Percentiles rank a stretch among this genome's conserved stretches.
Evolutionary conservation across 2,329 filamentous ascomycete species (phyloP).

Genomic region (Paracoccidioides lutzii): DNA sequence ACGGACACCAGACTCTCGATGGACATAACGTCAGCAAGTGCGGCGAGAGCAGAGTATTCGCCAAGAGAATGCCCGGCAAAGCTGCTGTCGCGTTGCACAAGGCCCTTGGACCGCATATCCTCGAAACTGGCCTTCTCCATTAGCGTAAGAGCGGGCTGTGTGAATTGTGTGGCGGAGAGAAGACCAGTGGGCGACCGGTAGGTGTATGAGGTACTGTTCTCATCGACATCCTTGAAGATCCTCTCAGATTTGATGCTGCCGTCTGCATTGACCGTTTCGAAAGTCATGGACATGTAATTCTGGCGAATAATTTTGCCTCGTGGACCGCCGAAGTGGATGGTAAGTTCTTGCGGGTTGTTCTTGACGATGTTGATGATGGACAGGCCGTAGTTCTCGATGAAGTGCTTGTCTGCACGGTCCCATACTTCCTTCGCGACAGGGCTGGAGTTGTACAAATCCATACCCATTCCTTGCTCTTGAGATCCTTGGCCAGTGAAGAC

Average conservation of each 20-base stretch:
- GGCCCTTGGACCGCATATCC: constrained; percentile 94
- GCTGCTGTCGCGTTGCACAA: constrained; percentile 90
- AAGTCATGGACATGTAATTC: constrained; percentile 99
- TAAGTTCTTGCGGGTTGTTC: constrained; percentile 98
- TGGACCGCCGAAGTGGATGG: constrained; percentile 93
- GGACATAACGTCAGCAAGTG: constrained; percentile 97
- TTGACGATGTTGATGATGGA: constrained; percentile 98
- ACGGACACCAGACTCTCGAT: constrained; percentile 97
- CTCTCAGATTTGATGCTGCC: constrained; percentile 94
- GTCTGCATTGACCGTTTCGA: constrained; percentile 90
- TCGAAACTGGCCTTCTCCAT: constrained; percentile 99
- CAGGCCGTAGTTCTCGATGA: constrained; percentile 97
- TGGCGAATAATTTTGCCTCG: constrained; percentile 93
- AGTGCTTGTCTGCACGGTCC: constrained; percentile 95
- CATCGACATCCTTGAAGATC: constrained; percentile 96
- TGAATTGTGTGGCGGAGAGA: constrained; percentile 95
- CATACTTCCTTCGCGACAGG: constrained; percentile 91
- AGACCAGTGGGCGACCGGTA: constrained; percentile 91
- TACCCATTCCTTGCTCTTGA: constrained; percentile 98
- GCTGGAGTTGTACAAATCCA: constrained; percentile 94
- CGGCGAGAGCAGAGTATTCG: constrained; percentile 94
- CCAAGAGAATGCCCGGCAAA: constrained; percentile 97
- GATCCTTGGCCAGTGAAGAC: constrained; percentile 98
- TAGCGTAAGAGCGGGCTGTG: constrained; percentile 86
- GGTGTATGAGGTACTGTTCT: constrained; percentile 88